A percentile compares a stretch with the other conserved stretches of the same genome.
These are phyloP conservation scores for Dalbergia cultrata DNA, from an alignment of 306 rosid genomes.

Conservation along the genomic window DNA sequence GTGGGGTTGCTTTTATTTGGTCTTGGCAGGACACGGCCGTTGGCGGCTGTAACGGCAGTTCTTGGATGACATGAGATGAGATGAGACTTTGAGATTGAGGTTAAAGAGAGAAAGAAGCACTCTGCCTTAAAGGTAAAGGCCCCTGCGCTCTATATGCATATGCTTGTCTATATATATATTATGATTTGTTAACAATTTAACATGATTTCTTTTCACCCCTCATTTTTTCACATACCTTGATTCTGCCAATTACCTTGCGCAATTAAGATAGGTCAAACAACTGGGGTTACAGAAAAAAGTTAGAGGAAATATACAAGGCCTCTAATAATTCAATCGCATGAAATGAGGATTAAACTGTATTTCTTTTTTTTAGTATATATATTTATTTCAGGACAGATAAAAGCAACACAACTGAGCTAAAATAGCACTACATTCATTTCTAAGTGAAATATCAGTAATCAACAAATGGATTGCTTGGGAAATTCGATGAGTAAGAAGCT, in stretches of 20 bases:
- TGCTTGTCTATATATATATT: too few species aligned
- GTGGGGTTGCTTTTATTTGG: too few species aligned
- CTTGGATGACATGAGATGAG: background rate
- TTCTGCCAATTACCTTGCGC: background rate
- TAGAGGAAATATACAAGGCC: too few species aligned
- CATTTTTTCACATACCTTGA: background rate
- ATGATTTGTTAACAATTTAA: background rate
- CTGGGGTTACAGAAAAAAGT: too few species aligned
- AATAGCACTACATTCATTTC: background rate
- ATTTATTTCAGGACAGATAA: too few species aligned
- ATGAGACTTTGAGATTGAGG: background rate
- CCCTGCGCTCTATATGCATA: background rate
- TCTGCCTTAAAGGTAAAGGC: background rate
- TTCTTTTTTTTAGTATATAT: too few species aligned
- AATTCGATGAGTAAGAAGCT: background rate
- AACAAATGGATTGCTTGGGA: background rate
- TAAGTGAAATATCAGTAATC: background rate
- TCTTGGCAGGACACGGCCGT: background rate
- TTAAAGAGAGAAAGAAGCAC: background rate
- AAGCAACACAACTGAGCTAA: too few species aligned
- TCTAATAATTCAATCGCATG: too few species aligned
- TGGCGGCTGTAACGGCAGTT: background rate
- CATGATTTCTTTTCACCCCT: background rate
- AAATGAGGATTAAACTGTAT: too few species aligned
- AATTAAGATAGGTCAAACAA: too few species aligned